A percentile compares a stretch with the other conserved stretches of the same genome.
Conservation (phyloP, 768 basidiomycete genomes). For the Suillus subaureus region DNA sequence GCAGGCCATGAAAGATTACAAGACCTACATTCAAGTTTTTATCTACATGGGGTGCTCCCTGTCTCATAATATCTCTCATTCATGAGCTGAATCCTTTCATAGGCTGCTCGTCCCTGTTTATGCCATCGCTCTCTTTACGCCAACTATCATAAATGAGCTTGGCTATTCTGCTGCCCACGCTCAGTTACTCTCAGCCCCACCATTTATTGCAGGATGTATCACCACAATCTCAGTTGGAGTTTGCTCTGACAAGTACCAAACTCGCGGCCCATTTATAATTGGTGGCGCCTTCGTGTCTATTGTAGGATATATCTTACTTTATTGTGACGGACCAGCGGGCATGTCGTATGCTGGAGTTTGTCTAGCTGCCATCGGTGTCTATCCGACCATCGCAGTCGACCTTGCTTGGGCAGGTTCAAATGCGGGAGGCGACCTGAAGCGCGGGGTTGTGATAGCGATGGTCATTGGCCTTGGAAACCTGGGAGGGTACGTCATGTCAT, state of each 20-base stretch:
- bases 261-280: slow-evolving; percentile 54
- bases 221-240: slow-evolving; percentile 44
- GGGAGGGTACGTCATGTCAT: slow-evolving; percentile 45
- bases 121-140: slow-evolving; percentile 51
- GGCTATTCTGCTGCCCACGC: slow-evolving; percentile 54
- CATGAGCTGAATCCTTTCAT: slow-evolving; percentile 6
- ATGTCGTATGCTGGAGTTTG: slow-evolving; percentile 48
- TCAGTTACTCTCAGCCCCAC: slow-evolving; percentile 52
- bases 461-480: slow-evolving; percentile 58
- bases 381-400: slow-evolving; percentile 47
- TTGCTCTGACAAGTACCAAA: slow-evolving; percentile 42
- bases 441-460: slow-evolving; percentile 53
- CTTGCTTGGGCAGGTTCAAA: slow-evolving; percentile 60
- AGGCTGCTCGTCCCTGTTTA: slow-evolving; percentile 50
- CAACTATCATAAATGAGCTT: slow-evolving; percentile 51
- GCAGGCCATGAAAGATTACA: slow-evolving; percentile 52
- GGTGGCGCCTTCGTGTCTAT: slow-evolving; percentile 43
- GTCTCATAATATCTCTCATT: slow-evolving; percentile 7
- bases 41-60: slow-evolving; percentile 45
- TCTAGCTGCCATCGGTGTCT: slow-evolving; percentile 55
- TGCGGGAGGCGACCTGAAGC: slow-evolving; percentile 56
- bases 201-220: slow-evolving; percentile 49
- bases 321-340: slow-evolving; percentile 29
- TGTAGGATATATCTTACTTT: slow-evolving; percentile 54
- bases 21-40: slow-evolving; percentile 34